Conservation (phyloP, 192 early-diverging fungal genomes). For the Umbelopsis vinacea region DNA sequence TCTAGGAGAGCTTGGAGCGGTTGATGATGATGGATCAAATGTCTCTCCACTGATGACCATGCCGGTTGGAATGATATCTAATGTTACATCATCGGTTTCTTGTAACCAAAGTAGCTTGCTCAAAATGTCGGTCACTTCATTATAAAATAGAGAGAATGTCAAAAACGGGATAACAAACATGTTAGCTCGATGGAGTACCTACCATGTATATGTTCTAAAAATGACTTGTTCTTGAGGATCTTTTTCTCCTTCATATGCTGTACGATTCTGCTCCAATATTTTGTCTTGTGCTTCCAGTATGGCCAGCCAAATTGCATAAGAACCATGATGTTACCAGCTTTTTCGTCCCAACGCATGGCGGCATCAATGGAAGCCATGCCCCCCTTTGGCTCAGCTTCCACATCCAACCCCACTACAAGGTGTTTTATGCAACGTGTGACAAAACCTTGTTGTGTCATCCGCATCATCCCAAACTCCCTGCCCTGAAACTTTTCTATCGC, state of each 20-base stretch:
- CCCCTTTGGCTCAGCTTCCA: slow-evolving; percentile 11
- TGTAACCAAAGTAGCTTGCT: neutral
- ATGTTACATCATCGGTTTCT: slow-evolving; percentile 1
- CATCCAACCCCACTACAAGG: slow-evolving; percentile 1
- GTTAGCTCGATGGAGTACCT: neutral
- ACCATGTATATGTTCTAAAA: slow-evolving; percentile 18
- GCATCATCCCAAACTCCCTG: slow-evolving; percentile 22
- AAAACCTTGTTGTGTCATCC: slow-evolving; percentile 26
- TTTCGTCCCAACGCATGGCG: slow-evolving; percentile 14
- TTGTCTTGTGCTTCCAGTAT: slow-evolving; percentile 22
- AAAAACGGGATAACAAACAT: too few relatives aligned
- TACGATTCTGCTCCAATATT: neutral
- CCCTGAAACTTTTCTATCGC: slow-evolving; percentile 15
- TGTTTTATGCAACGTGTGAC: slow-evolving; percentile 24
- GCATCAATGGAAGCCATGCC: slow-evolving; percentile 17
- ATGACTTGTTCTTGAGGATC: neutral
- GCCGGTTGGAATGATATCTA: slow-evolving; percentile 2
- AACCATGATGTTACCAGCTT: slow-evolving; percentile 15
- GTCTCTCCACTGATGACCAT: slow-evolving; percentile 2
- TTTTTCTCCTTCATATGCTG: slow-evolving; percentile 17
- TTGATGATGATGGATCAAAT: slow-evolving; percentile 18
- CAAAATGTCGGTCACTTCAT: slow-evolving; percentile 8
- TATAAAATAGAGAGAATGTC: too few relatives aligned
- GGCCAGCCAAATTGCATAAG: slow-evolving; percentile 27
- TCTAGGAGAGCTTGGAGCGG: slow-evolving; percentile 16